Evolutionary conservation across 106 monocot species (phyloP), one percentile per base, ranked within the genome.

Genomic region (Triglochin maritima): DNA sequence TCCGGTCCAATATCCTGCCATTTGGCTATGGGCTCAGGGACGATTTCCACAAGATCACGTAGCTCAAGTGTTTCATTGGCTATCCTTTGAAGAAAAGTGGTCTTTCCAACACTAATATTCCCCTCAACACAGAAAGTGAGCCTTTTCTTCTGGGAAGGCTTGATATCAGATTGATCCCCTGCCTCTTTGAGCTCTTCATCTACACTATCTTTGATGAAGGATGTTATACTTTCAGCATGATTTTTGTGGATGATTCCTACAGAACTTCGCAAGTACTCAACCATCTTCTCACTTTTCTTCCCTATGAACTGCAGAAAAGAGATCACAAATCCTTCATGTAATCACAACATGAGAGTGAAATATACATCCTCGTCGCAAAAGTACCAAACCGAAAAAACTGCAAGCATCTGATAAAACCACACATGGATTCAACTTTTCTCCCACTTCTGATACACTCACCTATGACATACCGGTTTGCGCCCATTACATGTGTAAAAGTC

Each of bases 1-100:
- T 98, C 88, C 14, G 92, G 92, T 9, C 98, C 91, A 71, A 98
- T 57, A 77, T 98, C 88, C 71, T 98, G 98, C 98, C 98, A 98
- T 67, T 92, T 98, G 14, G 74, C 59, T 12, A 98, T 73, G 52
- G 98, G 98, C 60, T 98, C 92, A 3, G 98, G 98, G 9, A 98
- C 98, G 66, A 98, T 84, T 61, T 98, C 98, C 11, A 98, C 98
- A 62, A 98, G 84, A 81, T 98, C 98, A 57, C 86, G 84, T 52
- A 98, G 67, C 64, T 98, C 98, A 63, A 98, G 69, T 11, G 98
- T 98, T 76, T 98, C 92, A 67, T 98, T 86, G 13, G 98, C 98
- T 66, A 98, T 98, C 64, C 92, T 86, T 68, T 88, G 92, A 45
- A 98, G 70, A 59, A 98, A 98, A 11, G 98, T 98, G 13, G 88